Conservation (phyloP, 2,329 filamentous ascomycete species). For the Metarhizium humberi region DNA sequence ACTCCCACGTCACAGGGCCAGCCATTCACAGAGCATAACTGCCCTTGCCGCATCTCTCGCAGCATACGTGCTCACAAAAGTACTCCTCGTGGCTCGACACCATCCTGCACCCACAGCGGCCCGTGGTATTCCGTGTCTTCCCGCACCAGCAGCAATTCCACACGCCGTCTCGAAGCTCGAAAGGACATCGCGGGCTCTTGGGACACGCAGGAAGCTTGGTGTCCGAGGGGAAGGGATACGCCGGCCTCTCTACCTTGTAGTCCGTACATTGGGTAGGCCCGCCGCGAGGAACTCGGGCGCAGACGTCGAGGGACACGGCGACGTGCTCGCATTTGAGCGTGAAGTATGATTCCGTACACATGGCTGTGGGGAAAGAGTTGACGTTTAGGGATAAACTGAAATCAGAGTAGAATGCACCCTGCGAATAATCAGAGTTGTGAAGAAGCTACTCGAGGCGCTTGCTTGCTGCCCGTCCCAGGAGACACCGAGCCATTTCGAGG, state of each 20-base stretch:
- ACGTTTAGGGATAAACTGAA: not conserved
- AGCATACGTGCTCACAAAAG: constrained; percentile 46
- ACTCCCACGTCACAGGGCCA: not conserved
- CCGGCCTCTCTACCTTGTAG: constrained; percentile 31
- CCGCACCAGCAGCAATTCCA: constrained; percentile 51
- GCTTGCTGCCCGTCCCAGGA: too few species aligned
- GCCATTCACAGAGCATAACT: not conserved
- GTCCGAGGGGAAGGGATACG: constrained; percentile 38
- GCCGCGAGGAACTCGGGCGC: constrained; percentile 28
- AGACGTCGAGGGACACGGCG: constrained; percentile 34
- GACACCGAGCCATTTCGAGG: not conserved
- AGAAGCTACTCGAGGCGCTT: too few species aligned
- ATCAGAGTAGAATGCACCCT: not conserved
- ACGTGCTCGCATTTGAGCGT: constrained; percentile 35
- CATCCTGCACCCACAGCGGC: constrained; percentile 43
- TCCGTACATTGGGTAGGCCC: constrained; percentile 32
- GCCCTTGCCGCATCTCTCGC: constrained; percentile 13
- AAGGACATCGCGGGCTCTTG: constrained; percentile 38
- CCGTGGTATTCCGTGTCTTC: constrained; percentile 39
- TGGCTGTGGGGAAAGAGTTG: not conserved
- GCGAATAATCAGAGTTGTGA: not conserved
- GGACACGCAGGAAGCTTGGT: constrained; percentile 30
- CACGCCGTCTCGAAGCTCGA: constrained; percentile 36
- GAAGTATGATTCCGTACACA: constrained; percentile 2
- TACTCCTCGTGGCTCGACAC: constrained; percentile 38